Evolutionary conservation across 768 basidiomycete species (phyloP).

Genomic region (Boletus subcaerulescens): DNA sequence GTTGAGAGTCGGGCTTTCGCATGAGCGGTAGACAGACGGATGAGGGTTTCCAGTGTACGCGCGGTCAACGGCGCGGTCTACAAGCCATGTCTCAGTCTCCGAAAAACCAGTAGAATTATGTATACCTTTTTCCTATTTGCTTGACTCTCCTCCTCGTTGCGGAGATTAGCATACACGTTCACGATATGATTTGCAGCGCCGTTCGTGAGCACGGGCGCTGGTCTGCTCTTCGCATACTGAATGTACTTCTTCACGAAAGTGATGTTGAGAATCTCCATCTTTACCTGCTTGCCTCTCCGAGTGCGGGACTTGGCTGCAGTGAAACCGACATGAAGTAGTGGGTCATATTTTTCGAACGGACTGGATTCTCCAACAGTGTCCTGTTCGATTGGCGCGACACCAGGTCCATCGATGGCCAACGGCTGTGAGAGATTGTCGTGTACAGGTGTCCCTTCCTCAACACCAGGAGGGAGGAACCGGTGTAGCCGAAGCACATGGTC

Average conservation of each 20-base stretch:
- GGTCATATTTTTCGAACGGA: conserved; percentile 96
- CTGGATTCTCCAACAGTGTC: conserved; percentile 44
- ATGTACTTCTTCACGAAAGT: conserved; percentile 98
- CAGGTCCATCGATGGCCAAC: conserved; percentile 81
- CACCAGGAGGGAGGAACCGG: conserved; percentile 91
- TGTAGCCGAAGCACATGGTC: conserved; percentile 98
- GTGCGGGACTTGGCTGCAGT: conserved; percentile 46
- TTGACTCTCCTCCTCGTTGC: conserved; percentile 85
- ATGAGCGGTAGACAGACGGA: conserved; percentile 96
- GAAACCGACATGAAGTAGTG: conserved; percentile 87
- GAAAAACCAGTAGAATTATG: neutral
- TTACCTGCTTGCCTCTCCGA: conserved; percentile 55
- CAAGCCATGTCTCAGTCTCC: conserved; percentile 12
- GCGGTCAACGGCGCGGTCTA: conserved; percentile 97
- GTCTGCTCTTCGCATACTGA: conserved; percentile 91
- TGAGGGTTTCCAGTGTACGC: conserved; percentile 96
- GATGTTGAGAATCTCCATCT: conserved; percentile 86
- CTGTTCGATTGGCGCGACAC: conserved; percentile 36
- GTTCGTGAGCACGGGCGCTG: conserved; percentile 82
- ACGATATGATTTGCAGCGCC: conserved; percentile 95
- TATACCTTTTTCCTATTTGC: conserved; percentile 82
- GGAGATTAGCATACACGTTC: conserved; percentile 83
- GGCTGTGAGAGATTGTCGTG: conserved; percentile 87
- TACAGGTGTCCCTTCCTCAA: conserved; percentile 93
- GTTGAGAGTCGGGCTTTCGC: conserved; percentile 90